A percentile compares a stretch with the other conserved stretches of the same genome.
phyloP scores from a whole-genome alignment of 495 filamentous ascomycete species.

The Pyrenopolyporus hunteri region DNA sequence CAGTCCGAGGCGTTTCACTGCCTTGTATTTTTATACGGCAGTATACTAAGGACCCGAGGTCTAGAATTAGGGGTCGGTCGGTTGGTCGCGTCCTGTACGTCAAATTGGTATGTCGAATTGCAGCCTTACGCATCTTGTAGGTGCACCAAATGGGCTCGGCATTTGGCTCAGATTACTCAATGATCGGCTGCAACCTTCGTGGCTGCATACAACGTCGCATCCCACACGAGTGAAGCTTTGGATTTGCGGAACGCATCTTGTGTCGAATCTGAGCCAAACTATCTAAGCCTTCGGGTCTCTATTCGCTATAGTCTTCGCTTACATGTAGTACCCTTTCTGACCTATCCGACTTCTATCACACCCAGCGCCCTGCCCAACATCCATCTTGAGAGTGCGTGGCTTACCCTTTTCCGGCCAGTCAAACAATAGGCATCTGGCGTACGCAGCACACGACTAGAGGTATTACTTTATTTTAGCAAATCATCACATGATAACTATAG shows the following conservation, averaged over 20 bases:
- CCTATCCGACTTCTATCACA: neutral
- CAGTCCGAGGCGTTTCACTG: slow-evolving; percentile 24
- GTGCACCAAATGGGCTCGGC: slow-evolving; percentile 29
- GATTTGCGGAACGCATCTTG: slow-evolving; percentile 45
- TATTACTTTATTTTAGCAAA: neutral
- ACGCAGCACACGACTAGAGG: neutral
- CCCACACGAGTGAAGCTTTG: slow-evolving; percentile 41
- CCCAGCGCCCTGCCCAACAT: neutral
- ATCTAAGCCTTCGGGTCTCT: slow-evolving; percentile 18
- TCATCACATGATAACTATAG: slow-evolving; percentile 14
- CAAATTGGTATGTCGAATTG: neutral
- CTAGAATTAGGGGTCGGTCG: no score
- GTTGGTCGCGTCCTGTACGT: no score
- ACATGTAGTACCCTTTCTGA: slow-evolving; percentile 6
- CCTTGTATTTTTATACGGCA: neutral
- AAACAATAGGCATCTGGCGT: neutral
- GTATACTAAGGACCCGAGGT: neutral
- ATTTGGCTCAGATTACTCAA: slow-evolving; percentile 39
- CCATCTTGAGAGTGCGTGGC: neutral
- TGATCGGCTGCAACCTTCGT: slow-evolving; percentile 41
- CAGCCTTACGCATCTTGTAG: slow-evolving; percentile 18
- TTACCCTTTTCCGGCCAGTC: neutral
- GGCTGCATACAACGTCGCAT: slow-evolving; percentile 41
- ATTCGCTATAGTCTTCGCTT: neutral
- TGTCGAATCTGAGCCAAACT: slow-evolving; percentile 40